Percentiles rank a stretch among this genome's conserved stretches.
Conservation (phyloP, 306 rosid species). For the Citrullus mucosospermus region DNA sequence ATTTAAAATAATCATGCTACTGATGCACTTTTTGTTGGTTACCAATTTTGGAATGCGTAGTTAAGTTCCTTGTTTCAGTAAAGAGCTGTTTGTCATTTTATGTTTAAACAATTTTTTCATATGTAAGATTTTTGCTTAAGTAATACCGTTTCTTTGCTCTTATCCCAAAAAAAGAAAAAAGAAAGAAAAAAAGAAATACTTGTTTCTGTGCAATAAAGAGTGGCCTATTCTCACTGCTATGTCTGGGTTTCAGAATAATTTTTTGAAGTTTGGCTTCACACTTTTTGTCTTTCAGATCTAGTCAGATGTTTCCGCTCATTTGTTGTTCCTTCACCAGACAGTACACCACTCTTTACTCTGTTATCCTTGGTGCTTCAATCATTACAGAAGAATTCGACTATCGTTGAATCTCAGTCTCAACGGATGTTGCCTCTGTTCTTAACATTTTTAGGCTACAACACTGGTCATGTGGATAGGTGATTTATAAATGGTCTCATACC, state of each 20-base stretch:
- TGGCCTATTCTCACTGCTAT: background rate
- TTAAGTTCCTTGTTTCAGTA: background rate
- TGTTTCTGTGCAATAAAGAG: background rate
- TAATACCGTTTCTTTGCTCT: too few relatives aligned
- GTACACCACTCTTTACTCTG: constrained; percentile 51
- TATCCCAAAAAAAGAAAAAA: too few relatives aligned
- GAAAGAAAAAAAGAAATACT: background rate
- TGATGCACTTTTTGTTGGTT: background rate
- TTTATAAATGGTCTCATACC: constrained; percentile 4
- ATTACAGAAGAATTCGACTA: constrained; percentile 49
- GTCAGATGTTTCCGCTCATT: constrained; percentile 34
- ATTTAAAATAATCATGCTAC: background rate
- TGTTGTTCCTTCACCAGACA: constrained; percentile 33
- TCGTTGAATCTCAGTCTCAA: constrained; percentile 50
- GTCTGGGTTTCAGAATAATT: background rate
- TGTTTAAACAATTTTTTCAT: background rate
- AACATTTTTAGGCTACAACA: constrained; percentile 63
- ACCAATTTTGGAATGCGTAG: background rate
- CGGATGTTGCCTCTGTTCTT: constrained; percentile 56
- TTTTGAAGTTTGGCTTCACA: constrained; percentile 2
- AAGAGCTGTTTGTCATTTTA: background rate
- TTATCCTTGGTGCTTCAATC: constrained; percentile 57
- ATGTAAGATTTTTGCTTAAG: background rate
- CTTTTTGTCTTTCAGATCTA: constrained; percentile 41
- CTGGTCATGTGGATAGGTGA: constrained; percentile 42